phyloP scores from a whole-genome alignment of 1,284 basidiomycete genomes.

The Melampsora americana region DNA sequence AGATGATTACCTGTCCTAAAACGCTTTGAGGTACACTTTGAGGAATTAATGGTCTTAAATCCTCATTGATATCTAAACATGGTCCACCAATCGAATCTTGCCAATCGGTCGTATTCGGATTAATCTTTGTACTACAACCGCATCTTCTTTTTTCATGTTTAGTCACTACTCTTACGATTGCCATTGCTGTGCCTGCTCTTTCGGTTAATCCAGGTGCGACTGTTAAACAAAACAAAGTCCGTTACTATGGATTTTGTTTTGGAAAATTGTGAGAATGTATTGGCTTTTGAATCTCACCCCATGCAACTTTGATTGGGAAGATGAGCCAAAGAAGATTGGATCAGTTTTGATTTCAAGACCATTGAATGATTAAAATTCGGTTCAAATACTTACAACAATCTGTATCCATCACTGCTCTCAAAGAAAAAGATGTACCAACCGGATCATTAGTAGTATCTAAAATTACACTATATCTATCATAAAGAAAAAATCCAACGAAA shows the following conservation, averaged over 20 bases:
- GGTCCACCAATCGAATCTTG: slow-evolving; percentile 28
- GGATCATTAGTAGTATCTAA: slow-evolving; percentile 34
- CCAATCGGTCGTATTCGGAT: slow-evolving; percentile 28
- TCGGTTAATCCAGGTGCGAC: slow-evolving; percentile 38
- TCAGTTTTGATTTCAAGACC: neutral
- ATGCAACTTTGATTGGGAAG: slow-evolving; percentile 23
- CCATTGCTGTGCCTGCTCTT: slow-evolving; percentile 34
- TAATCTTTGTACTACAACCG: neutral
- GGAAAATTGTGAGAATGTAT: neutral
- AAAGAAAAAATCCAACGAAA: neutral
- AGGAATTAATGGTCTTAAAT: slow-evolving; percentile 20
- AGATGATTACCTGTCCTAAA: slow-evolving; percentile 14
- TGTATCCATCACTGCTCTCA: slow-evolving; percentile 40
- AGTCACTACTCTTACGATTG: slow-evolving; percentile 19
- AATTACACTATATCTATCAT: slow-evolving; percentile 40
- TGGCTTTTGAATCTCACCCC: slow-evolving; percentile 16
- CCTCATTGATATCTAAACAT: slow-evolving; percentile 34
- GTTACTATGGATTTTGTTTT: neutral
- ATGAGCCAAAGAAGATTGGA: neutral
- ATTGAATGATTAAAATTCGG: too few species aligned
- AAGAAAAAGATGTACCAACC: slow-evolving; percentile 18
- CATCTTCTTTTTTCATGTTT: slow-evolving; percentile 15
- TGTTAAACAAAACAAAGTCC: neutral
- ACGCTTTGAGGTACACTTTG: slow-evolving; percentile 22
- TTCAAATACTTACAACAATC: slow-evolving; percentile 38